Conservation (phyloP, 2,329 filamentous ascomycete genomes). For the Periconia digitata region DNA sequence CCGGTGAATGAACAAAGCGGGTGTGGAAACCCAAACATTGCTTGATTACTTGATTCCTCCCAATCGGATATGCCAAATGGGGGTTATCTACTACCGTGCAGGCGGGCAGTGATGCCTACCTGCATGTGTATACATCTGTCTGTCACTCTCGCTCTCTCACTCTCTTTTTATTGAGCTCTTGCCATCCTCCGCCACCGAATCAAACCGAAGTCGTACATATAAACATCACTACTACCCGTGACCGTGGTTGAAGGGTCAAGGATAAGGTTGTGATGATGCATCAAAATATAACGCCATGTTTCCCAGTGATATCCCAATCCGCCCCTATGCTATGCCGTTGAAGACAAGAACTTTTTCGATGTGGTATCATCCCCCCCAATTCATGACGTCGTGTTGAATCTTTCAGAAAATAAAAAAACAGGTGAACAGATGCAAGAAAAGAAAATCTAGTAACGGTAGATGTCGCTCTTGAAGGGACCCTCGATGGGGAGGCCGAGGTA, state of each 20-base stretch:
- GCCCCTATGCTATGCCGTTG: conserved; percentile 59
- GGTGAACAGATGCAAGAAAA: conserved; percentile 24
- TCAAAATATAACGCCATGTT: conserved; percentile 36
- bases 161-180: conserved; percentile 7
- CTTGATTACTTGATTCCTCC: conserved; percentile 13
- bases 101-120: not conserved
- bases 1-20: conserved; percentile 1
- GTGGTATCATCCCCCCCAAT: conserved; percentile 55
- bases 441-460: conserved; percentile 60
- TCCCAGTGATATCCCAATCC: conserved; percentile 29
- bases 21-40: conserved; percentile 11
- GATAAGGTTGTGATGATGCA: conserved; percentile 37
- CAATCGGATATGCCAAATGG: conserved; percentile 13
- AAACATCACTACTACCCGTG: conserved; percentile 32
- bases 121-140: not conserved
- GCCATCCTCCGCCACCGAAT: conserved; percentile 14
- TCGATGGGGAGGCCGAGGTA: conserved; percentile 85
- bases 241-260: conserved; percentile 44
- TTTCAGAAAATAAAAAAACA: conserved; percentile 20
- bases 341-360: conserved; percentile 57
- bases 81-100: conserved; percentile 24
- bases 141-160: too few species aligned
- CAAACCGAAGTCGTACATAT: conserved; percentile 31
- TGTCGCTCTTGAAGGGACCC: conserved; percentile 95
- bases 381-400: conserved; percentile 63